Evolutionary conservation across 1,284 basidiomycete genomes (phyloP).

Genomic region (Ganoderma multipileum): DNA sequence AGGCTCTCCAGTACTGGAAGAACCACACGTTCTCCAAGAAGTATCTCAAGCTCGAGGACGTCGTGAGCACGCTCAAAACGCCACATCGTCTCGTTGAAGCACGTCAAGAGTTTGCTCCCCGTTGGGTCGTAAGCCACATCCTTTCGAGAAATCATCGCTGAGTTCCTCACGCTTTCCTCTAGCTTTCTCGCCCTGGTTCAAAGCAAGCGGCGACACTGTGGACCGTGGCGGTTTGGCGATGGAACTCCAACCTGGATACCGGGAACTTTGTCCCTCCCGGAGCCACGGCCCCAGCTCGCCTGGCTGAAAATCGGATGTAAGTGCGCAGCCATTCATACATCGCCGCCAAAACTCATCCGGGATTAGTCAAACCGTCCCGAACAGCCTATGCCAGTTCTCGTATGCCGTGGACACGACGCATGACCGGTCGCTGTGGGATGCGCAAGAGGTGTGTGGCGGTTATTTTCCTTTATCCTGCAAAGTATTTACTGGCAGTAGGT

Average conservation of each 20-base stretch:
- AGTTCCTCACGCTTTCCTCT: too few species aligned
- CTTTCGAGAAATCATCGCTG: too few species aligned
- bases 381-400: background rate
- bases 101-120: background rate
- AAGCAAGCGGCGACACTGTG: background rate
- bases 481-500: background rate
- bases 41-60: too few species aligned
- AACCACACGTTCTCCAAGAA: too few species aligned
- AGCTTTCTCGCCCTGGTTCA: background rate
- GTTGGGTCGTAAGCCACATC: background rate
- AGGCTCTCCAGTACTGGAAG: too few species aligned
- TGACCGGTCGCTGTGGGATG: background rate
- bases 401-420: background rate
- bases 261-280: background rate
- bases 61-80: too few species aligned
- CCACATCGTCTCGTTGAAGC: background rate
- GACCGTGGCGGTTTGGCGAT: background rate
- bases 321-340: background rate
- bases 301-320: background rate
- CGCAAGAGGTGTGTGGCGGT: background rate
- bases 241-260: background rate
- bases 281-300: background rate
- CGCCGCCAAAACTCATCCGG: too few species aligned
- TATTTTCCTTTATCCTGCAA: background rate
- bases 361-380: background rate